Base-by-base conservation (phyloP, 169 alveolate species). In the Eimeria tenella region DNA sequence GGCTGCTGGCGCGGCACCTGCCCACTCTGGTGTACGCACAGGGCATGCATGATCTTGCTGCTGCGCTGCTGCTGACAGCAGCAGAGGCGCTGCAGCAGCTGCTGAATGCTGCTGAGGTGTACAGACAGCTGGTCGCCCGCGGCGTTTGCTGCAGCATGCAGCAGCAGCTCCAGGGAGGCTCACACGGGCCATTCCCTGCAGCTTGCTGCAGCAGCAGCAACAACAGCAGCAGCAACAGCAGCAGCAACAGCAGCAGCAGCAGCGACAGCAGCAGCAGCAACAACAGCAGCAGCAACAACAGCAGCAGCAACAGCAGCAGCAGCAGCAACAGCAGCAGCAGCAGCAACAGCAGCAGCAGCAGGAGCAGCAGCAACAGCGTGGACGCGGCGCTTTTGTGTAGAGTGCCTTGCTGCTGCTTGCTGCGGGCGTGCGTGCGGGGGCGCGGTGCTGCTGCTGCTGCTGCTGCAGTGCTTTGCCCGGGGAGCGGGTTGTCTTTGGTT, bases 11-110 rank as follows among this genome's bases (percentile, higher is more conserved):
- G 19, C 60, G 60, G 42, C 86, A 49, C 65, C 23, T 75, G 31
- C 86, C 60, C 58, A 23, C 53, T 23, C 82, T 71, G 50, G 52
- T 31, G 82, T 71, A 71, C 8, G 82, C 82, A 71, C 82, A 71
- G 82, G 82, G 82, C 82, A 71, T 71, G 82, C 82, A 71, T 71
- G 82, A 71, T 71, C 50, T 71, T 21, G 82, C 17, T 31, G 82
- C 82, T 71, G 82, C 82, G 82, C 82, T 71, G 55, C 82, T 71
- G 50, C 82, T 71, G 56, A 15, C 49, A 5, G 82, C 52, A n/a
- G 53, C 17, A n/a, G 52, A 21, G 50, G 82, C 82, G 55, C 50
- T 6, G 82, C 82, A 71, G 82, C 82, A 71, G 82, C 55, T 71
- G 82, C 50, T 31, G 56, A 55, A 0, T 21, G 82, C 82, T n/a